A percentile compares a stretch with the other conserved stretches of the same genome.
Conservation (phyloP, 352 stramenopile genomes). For the Pythium insidiosum region DNA sequence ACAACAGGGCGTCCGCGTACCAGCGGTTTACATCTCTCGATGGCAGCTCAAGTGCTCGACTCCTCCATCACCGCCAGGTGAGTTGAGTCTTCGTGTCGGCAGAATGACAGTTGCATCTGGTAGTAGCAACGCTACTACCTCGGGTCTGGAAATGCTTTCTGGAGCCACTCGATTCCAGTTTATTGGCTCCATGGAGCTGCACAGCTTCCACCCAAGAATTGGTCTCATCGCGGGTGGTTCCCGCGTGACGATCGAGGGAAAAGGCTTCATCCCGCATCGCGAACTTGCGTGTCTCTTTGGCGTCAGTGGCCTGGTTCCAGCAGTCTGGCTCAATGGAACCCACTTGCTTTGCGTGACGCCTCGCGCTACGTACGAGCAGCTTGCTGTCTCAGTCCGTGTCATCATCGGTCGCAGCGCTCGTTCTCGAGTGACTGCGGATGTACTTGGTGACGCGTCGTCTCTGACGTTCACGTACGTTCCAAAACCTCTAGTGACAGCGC, state of each 20-base stretch:
- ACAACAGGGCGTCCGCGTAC: too few species aligned
- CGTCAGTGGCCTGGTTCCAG: constrained; percentile 4
- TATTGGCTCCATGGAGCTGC: constrained; percentile 6
- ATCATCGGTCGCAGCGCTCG: too few species aligned
- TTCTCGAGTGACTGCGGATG: not conserved
- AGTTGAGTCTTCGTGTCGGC: too few species aligned
- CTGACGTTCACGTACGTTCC: constrained; percentile 9
- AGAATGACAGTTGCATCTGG: too few species aligned
- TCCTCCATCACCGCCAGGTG: too few species aligned
- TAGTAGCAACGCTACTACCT: too few species aligned
- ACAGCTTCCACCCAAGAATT: not conserved
- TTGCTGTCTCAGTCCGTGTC: not conserved
- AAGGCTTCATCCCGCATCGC: constrained; percentile 11
- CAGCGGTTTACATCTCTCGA: too few species aligned
- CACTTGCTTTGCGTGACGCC: constrained; percentile 7
- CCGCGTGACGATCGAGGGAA: constrained; percentile 2
- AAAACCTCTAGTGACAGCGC: not conserved
- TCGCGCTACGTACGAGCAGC: constrained; percentile 1
- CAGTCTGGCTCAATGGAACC: constrained; percentile 8
- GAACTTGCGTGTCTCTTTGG: constrained; percentile 12
- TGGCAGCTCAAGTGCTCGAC: too few species aligned
- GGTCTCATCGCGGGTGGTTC: constrained; percentile 10
- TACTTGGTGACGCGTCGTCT: too few species aligned
- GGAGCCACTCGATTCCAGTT: constrained; percentile 3
- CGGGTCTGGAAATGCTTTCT: too few species aligned